Conservation (phyloP, 768 basidiomycete species). For the Auricularia auricula-judae region DNA sequence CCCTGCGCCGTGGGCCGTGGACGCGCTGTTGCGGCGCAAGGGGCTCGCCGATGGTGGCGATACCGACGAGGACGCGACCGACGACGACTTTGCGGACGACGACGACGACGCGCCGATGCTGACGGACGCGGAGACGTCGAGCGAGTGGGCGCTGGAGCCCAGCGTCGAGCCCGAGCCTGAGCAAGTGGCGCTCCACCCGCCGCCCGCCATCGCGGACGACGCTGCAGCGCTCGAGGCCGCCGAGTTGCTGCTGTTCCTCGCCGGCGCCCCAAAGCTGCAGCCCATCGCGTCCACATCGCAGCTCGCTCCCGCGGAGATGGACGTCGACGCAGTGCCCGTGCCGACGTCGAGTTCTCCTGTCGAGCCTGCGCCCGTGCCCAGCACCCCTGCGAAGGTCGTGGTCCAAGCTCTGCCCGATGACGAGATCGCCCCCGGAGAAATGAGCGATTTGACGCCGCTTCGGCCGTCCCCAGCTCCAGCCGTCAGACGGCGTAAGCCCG, state of each 20-base stretch:
- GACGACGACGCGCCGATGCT: neutral
- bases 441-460: neutral
- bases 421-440: neutral
- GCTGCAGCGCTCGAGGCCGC: neutral
- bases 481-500: neutral
- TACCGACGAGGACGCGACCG: neutral
- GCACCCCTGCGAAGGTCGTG: neutral
- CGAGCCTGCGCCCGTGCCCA: neutral
- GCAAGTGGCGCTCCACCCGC: neutral
- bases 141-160: neutral
- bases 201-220: neutral
- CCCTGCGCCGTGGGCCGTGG: neutral
- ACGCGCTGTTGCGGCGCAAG: neutral
- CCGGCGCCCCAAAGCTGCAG: neutral
- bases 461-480: neutral
- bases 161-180: neutral
- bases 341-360: neutral
- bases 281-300: neutral
- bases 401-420: neutral
- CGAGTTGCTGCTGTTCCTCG: neutral
- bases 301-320: neutral
- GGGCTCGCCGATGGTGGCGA: neutral
- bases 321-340: neutral
- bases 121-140: neutral
- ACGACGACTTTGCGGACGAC: neutral